Base-by-base conservation (phyloP, 192 early-diverging fungal species). In the Geranomyces variabilis region DNA sequence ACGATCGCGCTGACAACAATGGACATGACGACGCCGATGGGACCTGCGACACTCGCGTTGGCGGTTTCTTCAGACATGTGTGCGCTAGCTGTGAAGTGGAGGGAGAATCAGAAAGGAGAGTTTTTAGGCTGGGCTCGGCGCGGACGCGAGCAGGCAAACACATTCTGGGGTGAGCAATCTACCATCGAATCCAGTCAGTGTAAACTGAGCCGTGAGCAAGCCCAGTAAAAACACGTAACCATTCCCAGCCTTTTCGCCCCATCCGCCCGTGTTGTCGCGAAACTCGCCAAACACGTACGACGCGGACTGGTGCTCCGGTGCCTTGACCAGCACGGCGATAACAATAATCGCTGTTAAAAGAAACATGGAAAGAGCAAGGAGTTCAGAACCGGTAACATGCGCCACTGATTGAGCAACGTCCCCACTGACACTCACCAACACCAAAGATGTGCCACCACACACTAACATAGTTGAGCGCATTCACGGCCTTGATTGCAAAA, bases 1-100 rank as follows among this genome's bases (percentile, higher is more conserved):
- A 77, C 57, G 14, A 79, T 13, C 22, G 74, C 47, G 1, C 71
- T 66, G 34, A 71, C 71, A 31, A 44, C 51, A 21, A 79, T 71
- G 44, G 69, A 77, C 57, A 59, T 66, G 31, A 77, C 68, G 46
- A 80, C 74, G 33, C 62, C 77, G 7, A 71, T 66, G 3, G 77
- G 77, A 22, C 76, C 80, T 1, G 72, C 66, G 44, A 70, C 72
- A 24, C 73, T 21, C 7, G 80, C 76, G 47, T 70, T 63, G 47
- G 67, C 41, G 51, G 80, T 79, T 62, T 81, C 80, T 66, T 81
- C 80, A 26, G 73, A 63, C 63, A 81, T 77, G 59, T 81, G 79
- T 10, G 77, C 79, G 60, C 65, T 65, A 48, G 76, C 79, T 53
- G n/a, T n/a, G n/a, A n/a, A n/a, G n/a, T n/a, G n/a, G n/a, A n/a